These are phyloP conservation scores for Chrysopogon serrulatus DNA, from an alignment of 176 grass and related monocot genomes.

Conservation along the genomic window DNA sequence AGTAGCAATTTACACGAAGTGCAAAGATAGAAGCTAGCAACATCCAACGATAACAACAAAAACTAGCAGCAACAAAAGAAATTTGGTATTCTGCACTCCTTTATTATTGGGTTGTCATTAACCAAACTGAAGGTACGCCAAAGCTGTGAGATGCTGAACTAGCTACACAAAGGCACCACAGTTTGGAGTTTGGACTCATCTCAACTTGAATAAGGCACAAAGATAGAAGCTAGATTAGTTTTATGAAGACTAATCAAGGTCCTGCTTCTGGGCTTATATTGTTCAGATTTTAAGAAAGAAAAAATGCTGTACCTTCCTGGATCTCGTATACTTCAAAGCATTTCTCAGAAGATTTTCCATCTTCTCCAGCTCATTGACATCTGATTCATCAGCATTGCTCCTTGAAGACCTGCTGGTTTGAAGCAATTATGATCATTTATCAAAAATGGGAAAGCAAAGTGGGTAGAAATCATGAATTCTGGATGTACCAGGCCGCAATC, in stretches of 20 bases:
- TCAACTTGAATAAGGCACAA: neutral
- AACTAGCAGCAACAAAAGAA: neutral
- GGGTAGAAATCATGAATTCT: neutral
- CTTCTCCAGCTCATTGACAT: neutral
- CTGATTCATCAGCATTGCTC: neutral
- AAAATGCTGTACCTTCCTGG: neutral
- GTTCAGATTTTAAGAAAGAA: neutral
- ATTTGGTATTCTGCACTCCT: neutral
- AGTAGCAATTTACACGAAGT: no score
- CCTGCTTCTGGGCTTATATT: neutral
- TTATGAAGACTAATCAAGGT: neutral
- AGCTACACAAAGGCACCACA: neutral
- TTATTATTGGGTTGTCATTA: neutral
- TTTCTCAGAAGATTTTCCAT: neutral
- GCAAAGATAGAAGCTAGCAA: neutral
- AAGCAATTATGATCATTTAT: neutral
- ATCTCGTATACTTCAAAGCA: neutral
- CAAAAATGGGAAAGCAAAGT: neutral
- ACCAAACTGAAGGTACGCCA: neutral
- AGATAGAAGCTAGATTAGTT: neutral
- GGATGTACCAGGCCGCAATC: neutral
- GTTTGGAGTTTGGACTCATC: neutral
- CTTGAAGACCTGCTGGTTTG: neutral
- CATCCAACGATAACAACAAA: neutral
- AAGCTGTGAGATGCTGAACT: neutral